Percentiles rank a stretch among this genome's conserved stretches.
Conservation (phyloP, 176 grass and related monocot species). For the Phoenix dactylifera region DNA sequence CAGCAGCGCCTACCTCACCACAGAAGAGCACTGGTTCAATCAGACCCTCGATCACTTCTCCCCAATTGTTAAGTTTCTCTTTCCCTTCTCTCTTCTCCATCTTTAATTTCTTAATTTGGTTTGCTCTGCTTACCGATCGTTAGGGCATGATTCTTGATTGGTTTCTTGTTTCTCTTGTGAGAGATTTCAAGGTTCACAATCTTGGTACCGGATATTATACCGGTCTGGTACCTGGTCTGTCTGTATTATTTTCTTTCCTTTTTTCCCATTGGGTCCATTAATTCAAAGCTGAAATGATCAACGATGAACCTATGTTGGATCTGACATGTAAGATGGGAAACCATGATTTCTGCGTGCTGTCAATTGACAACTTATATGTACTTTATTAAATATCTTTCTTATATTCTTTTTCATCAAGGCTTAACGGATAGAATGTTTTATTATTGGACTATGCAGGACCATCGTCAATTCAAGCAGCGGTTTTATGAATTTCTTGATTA, state of each 20-base stretch:
- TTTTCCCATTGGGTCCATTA: no score
- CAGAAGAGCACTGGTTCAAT: constrained; percentile 69
- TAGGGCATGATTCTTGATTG: neutral
- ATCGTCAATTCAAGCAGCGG: constrained; percentile 73
- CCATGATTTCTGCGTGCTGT: no score
- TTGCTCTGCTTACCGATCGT: neutral
- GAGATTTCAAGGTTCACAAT: no score
- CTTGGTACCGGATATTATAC: no score
- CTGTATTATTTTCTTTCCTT: no score
- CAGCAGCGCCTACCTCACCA: constrained; percentile 48
- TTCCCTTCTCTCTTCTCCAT: neutral
- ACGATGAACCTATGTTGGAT: no score
- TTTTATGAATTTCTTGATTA: constrained; percentile 88
- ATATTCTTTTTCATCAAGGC: constrained; percentile 3
- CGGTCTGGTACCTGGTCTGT: no score
- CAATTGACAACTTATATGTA: constrained; percentile 3
- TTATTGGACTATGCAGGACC: constrained; percentile 36
- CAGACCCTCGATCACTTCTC: constrained; percentile 94
- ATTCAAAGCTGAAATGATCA: no score
- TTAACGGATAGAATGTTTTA: neutral
- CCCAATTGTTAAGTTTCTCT: constrained; percentile 45
- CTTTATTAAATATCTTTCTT: neutral
- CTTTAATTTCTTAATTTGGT: neutral
- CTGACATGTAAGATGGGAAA: no score
- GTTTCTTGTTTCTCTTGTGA: neutral